Evolutionary conservation across 2,329 filamentous ascomycete genomes (phyloP).

Genomic region (Scedosporium boydii): DNA sequence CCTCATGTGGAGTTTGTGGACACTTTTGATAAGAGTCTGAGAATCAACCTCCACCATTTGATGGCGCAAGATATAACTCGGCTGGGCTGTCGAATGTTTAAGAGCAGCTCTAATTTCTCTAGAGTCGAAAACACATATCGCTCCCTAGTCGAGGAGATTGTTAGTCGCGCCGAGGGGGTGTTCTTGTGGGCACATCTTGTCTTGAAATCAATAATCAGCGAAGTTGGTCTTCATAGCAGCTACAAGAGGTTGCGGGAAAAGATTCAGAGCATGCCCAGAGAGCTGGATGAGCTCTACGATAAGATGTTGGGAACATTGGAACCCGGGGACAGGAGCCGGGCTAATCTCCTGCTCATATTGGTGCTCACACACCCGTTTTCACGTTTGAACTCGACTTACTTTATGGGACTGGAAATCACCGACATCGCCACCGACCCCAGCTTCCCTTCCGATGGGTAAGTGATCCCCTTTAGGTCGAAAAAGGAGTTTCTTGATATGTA

Average conservation of each 20-base stretch:
- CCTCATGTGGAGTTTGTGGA: not conserved
- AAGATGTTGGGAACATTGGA: not conserved
- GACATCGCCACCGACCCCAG: not conserved
- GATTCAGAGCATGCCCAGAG: not conserved
- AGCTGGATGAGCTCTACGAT: not conserved
- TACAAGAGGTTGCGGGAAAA: not conserved
- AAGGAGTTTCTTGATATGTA: too few species aligned
- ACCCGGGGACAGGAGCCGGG: not conserved
- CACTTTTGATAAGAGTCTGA: not conserved
- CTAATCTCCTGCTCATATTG: not conserved
- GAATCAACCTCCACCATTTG: not conserved
- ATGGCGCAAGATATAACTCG: not conserved
- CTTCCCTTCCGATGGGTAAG: not conserved
- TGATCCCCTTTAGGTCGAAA: not conserved
- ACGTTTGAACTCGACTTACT: too few species aligned
- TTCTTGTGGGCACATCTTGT: conserved; percentile 8
- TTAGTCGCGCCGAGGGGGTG: conserved; percentile 1
- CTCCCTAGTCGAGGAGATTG: not conserved
- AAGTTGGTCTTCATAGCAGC: not conserved
- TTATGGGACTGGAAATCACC: not conserved
- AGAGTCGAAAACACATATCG: not conserved
- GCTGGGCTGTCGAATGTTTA: not conserved
- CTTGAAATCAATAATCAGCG: not conserved
- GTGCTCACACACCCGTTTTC: not conserved
- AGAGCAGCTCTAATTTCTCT: not conserved